A percentile compares a stretch with the other conserved stretches of the same genome.
Evolutionary conservation across 2,329 filamentous ascomycete species (phyloP).

Genomic region (Neonectria magnoliae): DNA sequence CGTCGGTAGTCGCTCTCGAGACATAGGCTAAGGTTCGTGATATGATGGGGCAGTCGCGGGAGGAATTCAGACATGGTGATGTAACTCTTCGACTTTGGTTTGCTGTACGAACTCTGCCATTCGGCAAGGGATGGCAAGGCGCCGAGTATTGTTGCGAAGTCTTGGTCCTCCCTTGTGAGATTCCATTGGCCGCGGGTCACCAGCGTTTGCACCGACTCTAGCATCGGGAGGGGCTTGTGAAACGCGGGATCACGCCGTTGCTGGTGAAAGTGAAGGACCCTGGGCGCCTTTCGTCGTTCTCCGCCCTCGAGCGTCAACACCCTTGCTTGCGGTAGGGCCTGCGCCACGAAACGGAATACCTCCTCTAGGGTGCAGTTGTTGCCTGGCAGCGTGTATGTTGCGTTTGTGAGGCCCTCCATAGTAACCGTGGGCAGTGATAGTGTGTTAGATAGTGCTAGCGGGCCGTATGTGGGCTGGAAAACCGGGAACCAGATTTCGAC

Average conservation of each 20-base stretch:
- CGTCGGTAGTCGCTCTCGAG: slow-evolving; percentile 78
- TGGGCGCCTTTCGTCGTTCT: slow-evolving; percentile 78
- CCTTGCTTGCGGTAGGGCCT: slow-evolving; percentile 67
- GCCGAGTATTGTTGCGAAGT: slow-evolving; percentile 69
- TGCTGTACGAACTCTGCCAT: slow-evolving; percentile 73
- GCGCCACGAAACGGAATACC: slow-evolving; percentile 71
- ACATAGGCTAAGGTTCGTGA: slow-evolving; percentile 73
- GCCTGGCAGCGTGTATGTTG: slow-evolving; percentile 67
- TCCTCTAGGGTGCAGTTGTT: slow-evolving; percentile 78
- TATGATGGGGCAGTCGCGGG: slow-evolving; percentile 62
- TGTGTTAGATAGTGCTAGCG: slow-evolving; percentile 54
- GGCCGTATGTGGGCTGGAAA: slow-evolving; percentile 67
- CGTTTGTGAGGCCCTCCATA: slow-evolving; percentile 64
- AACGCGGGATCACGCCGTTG: slow-evolving; percentile 34
- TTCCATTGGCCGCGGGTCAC: slow-evolving; percentile 83
- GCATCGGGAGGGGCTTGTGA: slow-evolving; percentile 53
- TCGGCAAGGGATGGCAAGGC: slow-evolving; percentile 73
- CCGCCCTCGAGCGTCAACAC: slow-evolving; percentile 81
- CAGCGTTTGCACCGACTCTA: slow-evolving; percentile 70
- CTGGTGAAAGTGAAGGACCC: slow-evolving; percentile 58
- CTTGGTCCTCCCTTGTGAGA: slow-evolving; percentile 69
- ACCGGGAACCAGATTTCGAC: slow-evolving; percentile 83
- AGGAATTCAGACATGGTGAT: slow-evolving; percentile 74
- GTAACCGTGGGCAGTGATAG: slow-evolving; percentile 63
- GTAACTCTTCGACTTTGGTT: slow-evolving; percentile 79